phyloP scores from a whole-genome alignment of 495 filamentous ascomycete species.

The Letharia columbiana region DNA sequence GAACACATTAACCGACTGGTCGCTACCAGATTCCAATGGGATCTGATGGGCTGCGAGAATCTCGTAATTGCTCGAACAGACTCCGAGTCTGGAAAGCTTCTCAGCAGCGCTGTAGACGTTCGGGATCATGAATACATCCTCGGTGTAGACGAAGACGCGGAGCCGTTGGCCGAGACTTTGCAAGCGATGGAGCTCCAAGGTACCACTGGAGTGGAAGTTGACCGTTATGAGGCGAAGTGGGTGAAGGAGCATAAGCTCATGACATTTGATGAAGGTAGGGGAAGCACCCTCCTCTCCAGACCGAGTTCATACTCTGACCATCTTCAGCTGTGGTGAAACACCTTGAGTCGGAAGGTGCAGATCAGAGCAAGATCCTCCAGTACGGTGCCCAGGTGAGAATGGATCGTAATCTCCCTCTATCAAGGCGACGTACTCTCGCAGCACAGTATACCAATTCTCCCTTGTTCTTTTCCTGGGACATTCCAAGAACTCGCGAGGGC shows the following conservation, averaged over 20 bases:
- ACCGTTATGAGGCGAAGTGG: constrained; percentile 80
- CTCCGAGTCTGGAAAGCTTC: constrained; percentile 82
- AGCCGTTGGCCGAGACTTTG: constrained; percentile 79
- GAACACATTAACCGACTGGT: constrained; percentile 95
- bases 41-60: constrained; percentile 92
- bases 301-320: background rate
- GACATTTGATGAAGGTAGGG: constrained; percentile 77
- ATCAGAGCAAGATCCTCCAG: constrained; percentile 47
- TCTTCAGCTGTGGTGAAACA: constrained; percentile 10
- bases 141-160: constrained; percentile 62
- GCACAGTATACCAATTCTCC: constrained; percentile 53
- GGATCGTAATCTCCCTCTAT: constrained; percentile 65
- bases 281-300: background rate
- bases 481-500: constrained; percentile 86
- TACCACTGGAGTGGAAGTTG: constrained; percentile 68
- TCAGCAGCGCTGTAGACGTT: constrained; percentile 83
- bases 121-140: constrained; percentile 96
- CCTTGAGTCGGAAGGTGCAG: constrained; percentile 8
- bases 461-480: constrained; percentile 81
- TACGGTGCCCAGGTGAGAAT: constrained; percentile 54
- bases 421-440: constrained; percentile 64
- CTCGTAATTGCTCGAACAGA: constrained; percentile 91
- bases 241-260: constrained; percentile 78
- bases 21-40: constrained; percentile 93
- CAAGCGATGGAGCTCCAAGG: constrained; percentile 80